Evolutionary conservation across 2,329 filamentous ascomycete species (phyloP).

Genomic region (Trichophyton equinum): DNA sequence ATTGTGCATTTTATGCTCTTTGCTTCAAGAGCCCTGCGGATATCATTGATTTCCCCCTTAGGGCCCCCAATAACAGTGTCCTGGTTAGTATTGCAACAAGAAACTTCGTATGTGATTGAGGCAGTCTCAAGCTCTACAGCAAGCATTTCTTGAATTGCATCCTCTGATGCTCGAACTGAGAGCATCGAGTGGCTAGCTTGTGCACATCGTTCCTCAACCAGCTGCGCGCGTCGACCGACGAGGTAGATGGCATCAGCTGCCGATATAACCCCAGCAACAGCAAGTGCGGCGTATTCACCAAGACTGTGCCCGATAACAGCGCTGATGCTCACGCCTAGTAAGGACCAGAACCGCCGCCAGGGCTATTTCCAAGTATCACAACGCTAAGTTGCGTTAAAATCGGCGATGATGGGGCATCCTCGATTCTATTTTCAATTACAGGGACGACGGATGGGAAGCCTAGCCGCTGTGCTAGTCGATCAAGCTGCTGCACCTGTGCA

Average conservation of each 20-base stretch:
- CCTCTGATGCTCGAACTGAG: conserved; percentile 30
- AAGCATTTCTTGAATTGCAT: not conserved
- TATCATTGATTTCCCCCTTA: conserved; percentile 2
- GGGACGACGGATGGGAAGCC: not conserved
- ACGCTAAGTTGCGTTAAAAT: conserved; percentile 24
- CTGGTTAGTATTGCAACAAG: conserved; percentile 8
- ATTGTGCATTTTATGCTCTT: conserved; percentile 25
- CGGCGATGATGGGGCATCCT: conserved; percentile 1
- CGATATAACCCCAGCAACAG: conserved; percentile 21
- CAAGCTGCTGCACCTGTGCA: not conserved
- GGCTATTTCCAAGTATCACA: conserved; percentile 32
- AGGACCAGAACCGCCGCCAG: conserved; percentile 30
- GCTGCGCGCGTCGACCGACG: conserved; percentile 20
- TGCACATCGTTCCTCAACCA: conserved; percentile 31
- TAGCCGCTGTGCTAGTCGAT: not conserved
- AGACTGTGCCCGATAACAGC: conserved; percentile 13
- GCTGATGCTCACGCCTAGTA: conserved; percentile 6
- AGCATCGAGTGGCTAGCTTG: conserved; percentile 56
- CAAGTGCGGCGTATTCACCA: conserved; percentile 17
- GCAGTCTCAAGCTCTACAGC: not conserved
- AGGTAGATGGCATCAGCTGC: conserved; percentile 21
- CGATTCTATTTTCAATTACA: not conserved
- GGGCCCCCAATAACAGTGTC: conserved; percentile 17
- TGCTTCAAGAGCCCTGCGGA: conserved; percentile 36
- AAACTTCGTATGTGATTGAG: not conserved